Percentiles rank a stretch among this genome's conserved stretches.
These are phyloP conservation scores for Chenopodium formosanum DNA, from an alignment of 148 eudicot species.

Conservation along the genomic window DNA sequence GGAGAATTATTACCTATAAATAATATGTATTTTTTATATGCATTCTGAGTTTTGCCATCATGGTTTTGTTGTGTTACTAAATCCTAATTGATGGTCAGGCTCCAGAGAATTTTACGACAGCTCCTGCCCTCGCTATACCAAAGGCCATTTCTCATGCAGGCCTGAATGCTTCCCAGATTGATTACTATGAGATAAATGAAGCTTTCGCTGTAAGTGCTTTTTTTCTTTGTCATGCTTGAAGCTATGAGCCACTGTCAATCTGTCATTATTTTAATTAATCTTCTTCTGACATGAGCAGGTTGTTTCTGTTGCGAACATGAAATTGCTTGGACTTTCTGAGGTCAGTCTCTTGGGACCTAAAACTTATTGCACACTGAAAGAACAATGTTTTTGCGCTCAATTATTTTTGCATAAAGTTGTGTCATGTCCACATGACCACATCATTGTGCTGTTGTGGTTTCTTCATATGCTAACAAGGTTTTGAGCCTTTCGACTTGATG, in stretches of 20 bases:
- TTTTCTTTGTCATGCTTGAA: neutral
- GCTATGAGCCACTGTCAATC: no score
- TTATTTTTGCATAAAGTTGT: neutral
- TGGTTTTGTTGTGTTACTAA: constrained; percentile 2
- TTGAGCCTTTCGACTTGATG: neutral
- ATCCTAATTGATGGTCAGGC: constrained; percentile 42
- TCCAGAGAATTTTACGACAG: constrained; percentile 86
- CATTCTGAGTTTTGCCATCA: neutral
- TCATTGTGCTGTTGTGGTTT: neutral
- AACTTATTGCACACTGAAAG: neutral
- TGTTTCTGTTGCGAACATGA: constrained; percentile 87
- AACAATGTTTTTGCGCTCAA: neutral
- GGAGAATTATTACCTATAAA: constrained; percentile 1
- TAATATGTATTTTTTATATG: neutral
- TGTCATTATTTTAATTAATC: constrained; percentile 1
- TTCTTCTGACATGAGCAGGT: constrained; percentile 44
- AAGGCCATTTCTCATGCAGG: constrained; percentile 93
- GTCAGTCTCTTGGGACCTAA: constrained; percentile 46
- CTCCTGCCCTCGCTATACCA: constrained; percentile 92
- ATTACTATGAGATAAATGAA: constrained; percentile 93
- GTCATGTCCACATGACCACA: neutral
- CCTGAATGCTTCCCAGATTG: constrained; percentile 76
- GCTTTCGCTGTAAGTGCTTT: constrained; percentile 73
- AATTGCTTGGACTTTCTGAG: constrained; percentile 65
- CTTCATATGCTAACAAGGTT: neutral